A percentile compares a stretch with the other conserved stretches of the same genome.
Evolutionary conservation across 108 stramenopile genomes (phyloP).

Genomic region (Skeletonema marinoi): DNA sequence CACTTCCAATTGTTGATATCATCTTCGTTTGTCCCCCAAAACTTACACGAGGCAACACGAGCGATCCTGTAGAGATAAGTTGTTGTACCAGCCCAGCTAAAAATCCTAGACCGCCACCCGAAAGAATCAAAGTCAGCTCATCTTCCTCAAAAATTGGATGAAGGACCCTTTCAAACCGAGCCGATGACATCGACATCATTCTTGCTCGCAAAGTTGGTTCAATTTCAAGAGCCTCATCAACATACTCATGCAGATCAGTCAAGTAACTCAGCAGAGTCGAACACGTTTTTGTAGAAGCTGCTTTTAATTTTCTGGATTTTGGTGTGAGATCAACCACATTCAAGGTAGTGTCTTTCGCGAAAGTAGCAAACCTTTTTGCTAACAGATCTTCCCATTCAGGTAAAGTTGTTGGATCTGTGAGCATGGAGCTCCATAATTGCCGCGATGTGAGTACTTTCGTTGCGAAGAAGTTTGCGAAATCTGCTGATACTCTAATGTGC

Average conservation of each 20-base stretch:
- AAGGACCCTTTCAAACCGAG: slow-evolving; percentile 74
- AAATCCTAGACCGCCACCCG: slow-evolving; percentile 76
- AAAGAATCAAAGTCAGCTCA: slow-evolving; percentile 76
- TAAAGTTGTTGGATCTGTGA: slow-evolving; percentile 49
- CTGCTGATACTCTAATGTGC: slow-evolving; percentile 32
- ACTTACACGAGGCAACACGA: slow-evolving; percentile 28
- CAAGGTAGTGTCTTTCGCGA: slow-evolving; percentile 36
- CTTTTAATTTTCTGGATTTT: slow-evolving; percentile 42
- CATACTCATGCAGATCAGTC: slow-evolving; percentile 56
- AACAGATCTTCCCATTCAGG: slow-evolving; percentile 48
- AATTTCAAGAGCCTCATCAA: slow-evolving; percentile 62
- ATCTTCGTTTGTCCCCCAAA: slow-evolving; percentile 33
- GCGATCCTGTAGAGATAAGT: slow-evolving; percentile 42
- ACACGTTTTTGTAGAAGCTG: slow-evolving; percentile 39
- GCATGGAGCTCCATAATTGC: slow-evolving; percentile 54
- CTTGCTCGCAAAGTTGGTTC: slow-evolving; percentile 56
- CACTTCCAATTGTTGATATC: slow-evolving; percentile 25
- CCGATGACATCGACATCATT: slow-evolving; percentile 62
- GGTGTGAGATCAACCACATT: slow-evolving; percentile 29
- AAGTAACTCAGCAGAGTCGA: slow-evolving; percentile 46
- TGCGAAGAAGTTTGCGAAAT: slow-evolving; percentile 58
- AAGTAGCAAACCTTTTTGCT: slow-evolving; percentile 35
- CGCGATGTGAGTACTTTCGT: slow-evolving; percentile 49
- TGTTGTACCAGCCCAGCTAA: slow-evolving; percentile 67
- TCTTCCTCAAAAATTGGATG: slow-evolving; percentile 87